These are phyloP conservation scores for Senecio squalidus DNA, from an alignment of 140 eudicot genomes.

Conservation along the genomic window DNA sequence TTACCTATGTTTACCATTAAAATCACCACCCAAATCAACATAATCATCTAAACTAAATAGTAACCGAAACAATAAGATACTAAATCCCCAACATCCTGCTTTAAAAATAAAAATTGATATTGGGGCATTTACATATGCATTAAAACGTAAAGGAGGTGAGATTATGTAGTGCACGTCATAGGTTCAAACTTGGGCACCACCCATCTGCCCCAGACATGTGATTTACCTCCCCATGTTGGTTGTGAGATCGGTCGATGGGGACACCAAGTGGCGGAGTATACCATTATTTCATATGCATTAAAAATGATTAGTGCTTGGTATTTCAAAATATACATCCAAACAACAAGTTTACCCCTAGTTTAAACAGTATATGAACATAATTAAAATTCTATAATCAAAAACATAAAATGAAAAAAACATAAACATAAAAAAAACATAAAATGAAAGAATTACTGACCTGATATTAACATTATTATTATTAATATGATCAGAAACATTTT, in stretches of 20 bases:
- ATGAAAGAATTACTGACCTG: conserved; percentile 32
- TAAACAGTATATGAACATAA: not conserved
- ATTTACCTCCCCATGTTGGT: no score
- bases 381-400: not conserved
- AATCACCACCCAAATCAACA: not conserved
- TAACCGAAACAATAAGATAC: not conserved
- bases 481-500: conserved; percentile 58
- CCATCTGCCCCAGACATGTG: no score
- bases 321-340: not conserved
- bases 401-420: not conserved
- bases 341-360: not conserved
- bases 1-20: not conserved
- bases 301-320: no score
- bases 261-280: no score
- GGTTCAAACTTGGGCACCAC: no score
- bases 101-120: not conserved
- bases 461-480: conserved; percentile 57
- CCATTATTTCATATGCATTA: no score
- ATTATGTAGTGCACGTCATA: no score
- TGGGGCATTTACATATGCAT: no score
- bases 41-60: not conserved
- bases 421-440: not conserved
- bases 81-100: not conserved
- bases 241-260: no score
- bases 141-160: no score